Evolutionary conservation across 2,329 filamentous ascomycete species (phyloP).

Genomic region (Aureobasidium sp.): DNA sequence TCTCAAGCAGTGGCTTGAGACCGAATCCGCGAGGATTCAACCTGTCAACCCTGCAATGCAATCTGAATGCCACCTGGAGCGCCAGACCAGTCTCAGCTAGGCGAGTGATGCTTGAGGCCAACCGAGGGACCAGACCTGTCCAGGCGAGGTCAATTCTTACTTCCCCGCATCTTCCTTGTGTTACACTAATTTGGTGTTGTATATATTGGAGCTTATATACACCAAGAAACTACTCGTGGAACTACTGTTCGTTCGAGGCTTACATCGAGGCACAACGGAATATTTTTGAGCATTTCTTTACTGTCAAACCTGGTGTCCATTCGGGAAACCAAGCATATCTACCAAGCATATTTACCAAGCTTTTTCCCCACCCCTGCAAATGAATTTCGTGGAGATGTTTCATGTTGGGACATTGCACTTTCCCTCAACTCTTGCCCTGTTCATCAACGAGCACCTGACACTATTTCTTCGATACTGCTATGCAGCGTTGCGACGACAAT

Average conservation of each 20-base stretch:
- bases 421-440: neutral
- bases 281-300: no score
- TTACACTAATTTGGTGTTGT: neutral
- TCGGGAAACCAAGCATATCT: no score
- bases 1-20: constrained; percentile 34
- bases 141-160: neutral
- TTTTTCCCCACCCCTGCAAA: neutral
- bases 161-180: neutral
- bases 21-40: constrained; percentile 27
- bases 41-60: constrained; percentile 35
- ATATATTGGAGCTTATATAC: no score
- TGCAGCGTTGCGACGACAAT: no score
- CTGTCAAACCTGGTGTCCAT: no score
- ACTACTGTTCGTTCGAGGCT: no score
- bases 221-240: neutral
- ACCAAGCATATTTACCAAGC: neutral
- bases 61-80: constrained; percentile 3
- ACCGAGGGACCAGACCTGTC: neutral
- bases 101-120: neutral
- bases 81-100: neutral
- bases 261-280: no score
- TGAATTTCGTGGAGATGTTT: neutral
- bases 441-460: neutral
- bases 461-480: no score
- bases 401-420: neutral